Conservation (phyloP, 75 land plant species). For the Cunninghamia lanceolata region DNA sequence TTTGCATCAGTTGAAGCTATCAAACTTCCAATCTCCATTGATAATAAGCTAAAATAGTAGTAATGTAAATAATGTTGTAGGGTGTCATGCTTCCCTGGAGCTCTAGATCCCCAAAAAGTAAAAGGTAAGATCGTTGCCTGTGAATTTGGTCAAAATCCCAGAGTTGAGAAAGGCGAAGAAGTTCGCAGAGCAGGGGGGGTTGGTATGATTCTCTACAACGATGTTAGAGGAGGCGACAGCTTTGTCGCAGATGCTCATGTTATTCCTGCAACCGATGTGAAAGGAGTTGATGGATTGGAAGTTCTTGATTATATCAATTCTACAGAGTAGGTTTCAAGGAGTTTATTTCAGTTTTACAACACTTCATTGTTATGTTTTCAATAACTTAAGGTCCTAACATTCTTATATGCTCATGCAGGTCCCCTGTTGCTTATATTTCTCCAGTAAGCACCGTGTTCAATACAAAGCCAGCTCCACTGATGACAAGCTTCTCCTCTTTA, state of each 20-base stretch:
- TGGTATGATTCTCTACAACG: slow-evolving; percentile 63
- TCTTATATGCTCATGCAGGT: slow-evolving; percentile 24
- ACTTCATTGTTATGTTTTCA: neutral
- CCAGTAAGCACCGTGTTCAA: slow-evolving; percentile 22
- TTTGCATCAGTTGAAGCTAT: neutral
- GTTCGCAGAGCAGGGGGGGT: slow-evolving; percentile 44
- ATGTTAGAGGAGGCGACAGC: slow-evolving; percentile 19
- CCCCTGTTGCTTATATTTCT: slow-evolving; percentile 40
- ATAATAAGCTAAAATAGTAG: neutral
- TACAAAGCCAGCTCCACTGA: slow-evolving; percentile 47
- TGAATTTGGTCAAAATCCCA: slow-evolving; percentile 27
- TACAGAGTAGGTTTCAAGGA: slow-evolving; percentile 25
- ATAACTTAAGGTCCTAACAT: neutral
- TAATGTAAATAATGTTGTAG: slow-evolving; percentile 1
- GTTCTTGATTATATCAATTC: slow-evolving; percentile 50
- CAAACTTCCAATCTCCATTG: neutral
- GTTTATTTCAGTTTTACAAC: neutral
- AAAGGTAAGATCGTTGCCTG: slow-evolving; percentile 63
- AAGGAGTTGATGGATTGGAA: slow-evolving; percentile 17
- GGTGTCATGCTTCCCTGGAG: slow-evolving; percentile 11
- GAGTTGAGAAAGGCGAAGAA: slow-evolving; percentile 34
- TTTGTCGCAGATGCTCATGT: slow-evolving; percentile 43
- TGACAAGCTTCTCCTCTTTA: slow-evolving; percentile 64
- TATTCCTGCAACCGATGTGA: slow-evolving; percentile 52
- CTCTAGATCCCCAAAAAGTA: slow-evolving; percentile 45